A percentile compares a stretch with the other conserved stretches of the same genome.
Conservation (phyloP, 2,329 filamentous ascomycete species). For the Cytospora mali region DNA sequence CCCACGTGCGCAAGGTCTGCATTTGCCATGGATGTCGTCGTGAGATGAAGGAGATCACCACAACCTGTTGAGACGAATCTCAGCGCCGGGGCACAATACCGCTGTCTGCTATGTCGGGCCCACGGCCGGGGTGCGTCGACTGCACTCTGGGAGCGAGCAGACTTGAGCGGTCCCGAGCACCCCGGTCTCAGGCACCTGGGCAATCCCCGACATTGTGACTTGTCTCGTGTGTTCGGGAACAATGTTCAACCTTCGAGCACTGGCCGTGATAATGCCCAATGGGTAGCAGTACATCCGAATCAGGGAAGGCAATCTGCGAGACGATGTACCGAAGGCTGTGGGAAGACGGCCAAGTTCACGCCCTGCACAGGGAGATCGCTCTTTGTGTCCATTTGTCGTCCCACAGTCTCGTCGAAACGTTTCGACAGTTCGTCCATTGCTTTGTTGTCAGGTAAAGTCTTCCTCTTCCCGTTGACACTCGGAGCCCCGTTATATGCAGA, state of each 20-base stretch:
- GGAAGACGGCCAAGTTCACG: slow-evolving; percentile 61
- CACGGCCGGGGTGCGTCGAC: slow-evolving; percentile 23
- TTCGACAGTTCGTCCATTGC: slow-evolving; percentile 38
- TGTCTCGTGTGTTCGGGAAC: slow-evolving; percentile 61
- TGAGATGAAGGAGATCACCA: not conserved
- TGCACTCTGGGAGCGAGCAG: not conserved
- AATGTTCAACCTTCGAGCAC: slow-evolving; percentile 57
- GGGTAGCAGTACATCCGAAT: slow-evolving; percentile 42
- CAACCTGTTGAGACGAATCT: slow-evolving; percentile 29
- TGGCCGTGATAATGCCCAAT: too few relatives aligned
- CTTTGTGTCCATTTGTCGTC: slow-evolving; percentile 36
- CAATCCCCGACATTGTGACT: slow-evolving; percentile 28
- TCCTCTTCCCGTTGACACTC: slow-evolving; percentile 2
- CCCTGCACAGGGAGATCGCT: slow-evolving; percentile 60
- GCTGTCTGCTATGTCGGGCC: slow-evolving; percentile 37
- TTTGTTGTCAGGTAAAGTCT: slow-evolving; percentile 39
- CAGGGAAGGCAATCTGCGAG: slow-evolving; percentile 32
- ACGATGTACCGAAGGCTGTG: slow-evolving; percentile 50
- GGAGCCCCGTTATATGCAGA: slow-evolving; percentile 43
- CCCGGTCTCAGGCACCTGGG: slow-evolving; percentile 35
- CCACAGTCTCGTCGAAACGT: slow-evolving; percentile 39
- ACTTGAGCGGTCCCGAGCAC: slow-evolving; percentile 37
- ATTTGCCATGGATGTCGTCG: too few relatives aligned
- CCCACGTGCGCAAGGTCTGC: too few relatives aligned
- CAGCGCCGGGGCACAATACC: slow-evolving; percentile 33